Evolutionary conservation across 2,329 filamentous ascomycete genomes (phyloP), one percentile per base, ranked within the genome.

Genomic region (Fusarium proliferatum): DNA sequence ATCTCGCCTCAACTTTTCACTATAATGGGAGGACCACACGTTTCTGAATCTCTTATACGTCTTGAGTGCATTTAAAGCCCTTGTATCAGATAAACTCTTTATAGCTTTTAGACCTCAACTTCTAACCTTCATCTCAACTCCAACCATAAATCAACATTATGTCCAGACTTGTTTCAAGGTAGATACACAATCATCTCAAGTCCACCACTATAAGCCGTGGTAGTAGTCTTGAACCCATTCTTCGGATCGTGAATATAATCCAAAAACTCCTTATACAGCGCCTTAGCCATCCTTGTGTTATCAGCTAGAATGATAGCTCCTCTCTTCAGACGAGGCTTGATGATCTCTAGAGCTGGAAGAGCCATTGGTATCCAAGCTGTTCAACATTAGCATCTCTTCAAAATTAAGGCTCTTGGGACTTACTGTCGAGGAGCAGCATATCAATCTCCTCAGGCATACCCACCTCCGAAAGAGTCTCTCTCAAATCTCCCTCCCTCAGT

Each of bases 361-460:
- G 87, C 86, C 67, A 91, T 80, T 2, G 85, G 82, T 1, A 87
- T 85, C 88, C 88, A 91, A 56, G 90, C 88, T 90, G 3, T 11
- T 21, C 2, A 15, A 2, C 13, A 12, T 72, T 46, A 77, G 53
- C 10, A 58, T 21, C 2, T 3, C 1, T 4, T 15, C 12, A n/a
- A 48, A 33, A 3, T 4, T 1, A 4, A 10, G 1, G 6, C 6
- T 28, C 34, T 38, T 1, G 6, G 5, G 2, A 85, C 89, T 82
- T 80, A 91, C 89, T 91, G 72, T 92, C 90, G 15, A 92, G 82
- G n/a, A 91, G 80, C 41, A 92, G 70, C 45, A 91, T 82, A 66
- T 91, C 88, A 42, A 92, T 81, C 36, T 84, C 76, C 2, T 82
- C 80, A 0, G 84, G 83, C 63, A 91, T 70, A 2, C 71, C 74